phyloP scores from a whole-genome alignment of 2,329 filamentous ascomycete genomes.

The Arthrobotrys megalospora region DNA sequence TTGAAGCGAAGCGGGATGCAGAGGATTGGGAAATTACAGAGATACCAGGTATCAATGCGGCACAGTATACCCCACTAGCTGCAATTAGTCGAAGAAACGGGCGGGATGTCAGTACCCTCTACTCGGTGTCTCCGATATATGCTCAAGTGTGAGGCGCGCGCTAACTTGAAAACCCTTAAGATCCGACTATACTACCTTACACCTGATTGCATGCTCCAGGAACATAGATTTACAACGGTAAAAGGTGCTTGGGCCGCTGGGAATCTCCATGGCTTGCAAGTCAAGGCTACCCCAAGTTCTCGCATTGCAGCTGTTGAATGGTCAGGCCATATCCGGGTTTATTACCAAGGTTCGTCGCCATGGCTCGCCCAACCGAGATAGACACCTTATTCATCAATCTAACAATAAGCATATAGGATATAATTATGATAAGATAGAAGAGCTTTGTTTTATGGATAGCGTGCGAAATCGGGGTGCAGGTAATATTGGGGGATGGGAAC shows the following conservation, averaged over 20 bases:
- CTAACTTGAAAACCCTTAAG: too few species aligned
- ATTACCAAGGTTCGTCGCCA: background rate
- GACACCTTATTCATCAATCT: background rate
- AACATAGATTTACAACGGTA: too few species aligned
- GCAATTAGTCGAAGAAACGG: background rate
- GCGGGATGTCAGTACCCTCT: background rate
- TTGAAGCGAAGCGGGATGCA: background rate
- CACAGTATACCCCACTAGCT: background rate
- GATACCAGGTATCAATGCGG: background rate
- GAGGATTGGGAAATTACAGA: background rate
- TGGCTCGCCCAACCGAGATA: background rate
- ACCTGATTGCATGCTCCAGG: too few species aligned
- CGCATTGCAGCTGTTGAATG: constrained; percentile 1
- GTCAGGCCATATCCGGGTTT: constrained; percentile 17
- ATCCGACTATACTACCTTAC: too few species aligned
- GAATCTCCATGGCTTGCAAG: background rate
- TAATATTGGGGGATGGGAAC: constrained; percentile 5
- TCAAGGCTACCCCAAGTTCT: constrained; percentile 6
- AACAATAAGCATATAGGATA: background rate
- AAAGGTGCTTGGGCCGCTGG: too few species aligned
- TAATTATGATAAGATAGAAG: constrained; percentile 5
- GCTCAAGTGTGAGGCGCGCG: too few species aligned
- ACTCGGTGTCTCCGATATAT: too few species aligned
- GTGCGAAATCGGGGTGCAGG: background rate
- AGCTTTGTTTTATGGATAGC: background rate